Evolutionary conservation across 305 asterid genomes (phyloP).

Genomic region (Coffea humblotiana): DNA sequence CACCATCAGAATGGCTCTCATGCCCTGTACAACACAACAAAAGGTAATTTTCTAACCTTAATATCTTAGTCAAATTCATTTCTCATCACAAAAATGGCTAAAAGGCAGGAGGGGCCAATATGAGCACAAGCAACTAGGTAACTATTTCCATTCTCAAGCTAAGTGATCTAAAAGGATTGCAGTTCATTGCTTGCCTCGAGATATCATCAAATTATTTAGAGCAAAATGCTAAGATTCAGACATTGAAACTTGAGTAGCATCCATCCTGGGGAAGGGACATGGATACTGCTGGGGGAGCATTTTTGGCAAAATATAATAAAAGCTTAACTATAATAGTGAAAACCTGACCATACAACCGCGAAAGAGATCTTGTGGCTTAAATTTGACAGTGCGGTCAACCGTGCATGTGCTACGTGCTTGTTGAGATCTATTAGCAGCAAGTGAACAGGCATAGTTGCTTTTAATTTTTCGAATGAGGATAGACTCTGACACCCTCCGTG

Average conservation of each 20-base stretch:
- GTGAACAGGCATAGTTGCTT: not conserved
- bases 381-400: not conserved
- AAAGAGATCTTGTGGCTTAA: not conserved
- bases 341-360: not conserved
- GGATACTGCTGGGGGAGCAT: not conserved
- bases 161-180: not conserved
- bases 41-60: slow-evolving; percentile 1
- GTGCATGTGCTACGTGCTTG: not conserved
- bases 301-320: not conserved
- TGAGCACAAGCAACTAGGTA: not conserved
- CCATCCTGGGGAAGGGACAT: not conserved
- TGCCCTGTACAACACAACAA: slow-evolving; percentile 25
- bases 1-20: slow-evolving; percentile 31
- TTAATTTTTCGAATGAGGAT: not conserved
- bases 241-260: not conserved
- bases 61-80: not conserved
- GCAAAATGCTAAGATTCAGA: not conserved
- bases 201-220: not conserved
- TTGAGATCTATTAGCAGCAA: not conserved
- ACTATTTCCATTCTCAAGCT: not conserved
- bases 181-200: not conserved
- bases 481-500: not conserved
- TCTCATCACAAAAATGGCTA: not conserved
- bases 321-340: not conserved
- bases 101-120: not conserved